Percentiles rank a stretch among this genome's conserved stretches.
Evolutionary conservation across 164 flowering plant genomes (phyloP).

Genomic region (Piper longum): DNA sequence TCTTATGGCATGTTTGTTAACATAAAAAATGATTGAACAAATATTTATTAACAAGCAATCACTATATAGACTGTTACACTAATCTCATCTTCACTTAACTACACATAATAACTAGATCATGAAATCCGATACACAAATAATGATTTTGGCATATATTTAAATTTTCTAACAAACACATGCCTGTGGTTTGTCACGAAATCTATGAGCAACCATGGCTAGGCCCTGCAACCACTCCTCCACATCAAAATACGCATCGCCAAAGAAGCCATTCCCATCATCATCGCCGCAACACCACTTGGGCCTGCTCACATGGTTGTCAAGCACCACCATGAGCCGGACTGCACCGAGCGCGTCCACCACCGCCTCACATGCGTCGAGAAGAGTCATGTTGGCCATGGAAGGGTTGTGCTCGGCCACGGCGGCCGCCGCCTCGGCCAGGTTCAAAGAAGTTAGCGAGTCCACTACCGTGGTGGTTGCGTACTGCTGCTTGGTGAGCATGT

Average conservation of each 20-base stretch:
- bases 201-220: slow-evolving; percentile 15
- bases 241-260: slow-evolving; percentile 22
- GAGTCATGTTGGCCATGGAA: slow-evolving; percentile 10
- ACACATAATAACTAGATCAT: no score
- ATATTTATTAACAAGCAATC: no score
- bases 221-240: slow-evolving; percentile 32
- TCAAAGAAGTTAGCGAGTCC: slow-evolving; percentile 8
- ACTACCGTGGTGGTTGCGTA: slow-evolving; percentile 12
- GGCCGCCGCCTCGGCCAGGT: slow-evolving; percentile 10
- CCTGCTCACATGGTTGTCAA: slow-evolving; percentile 27
- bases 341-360: slow-evolving; percentile 17
- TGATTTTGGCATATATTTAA: no score
- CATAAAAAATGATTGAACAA: no score
- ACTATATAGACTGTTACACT: no score
- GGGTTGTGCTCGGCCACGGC: slow-evolving; percentile 26
- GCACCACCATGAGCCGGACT: slow-evolving; percentile 17
- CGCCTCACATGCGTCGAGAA: slow-evolving; percentile 9
- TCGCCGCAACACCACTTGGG: slow-evolving; percentile 30
- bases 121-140: no score
- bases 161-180: background rate
- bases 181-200: background rate
- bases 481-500: slow-evolving; percentile 20
- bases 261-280: slow-evolving; percentile 33
- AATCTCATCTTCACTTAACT: no score
- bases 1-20: no score